Base-by-base conservation (phyloP, 306 rosid genomes). In the Acacia confusa region DNA sequence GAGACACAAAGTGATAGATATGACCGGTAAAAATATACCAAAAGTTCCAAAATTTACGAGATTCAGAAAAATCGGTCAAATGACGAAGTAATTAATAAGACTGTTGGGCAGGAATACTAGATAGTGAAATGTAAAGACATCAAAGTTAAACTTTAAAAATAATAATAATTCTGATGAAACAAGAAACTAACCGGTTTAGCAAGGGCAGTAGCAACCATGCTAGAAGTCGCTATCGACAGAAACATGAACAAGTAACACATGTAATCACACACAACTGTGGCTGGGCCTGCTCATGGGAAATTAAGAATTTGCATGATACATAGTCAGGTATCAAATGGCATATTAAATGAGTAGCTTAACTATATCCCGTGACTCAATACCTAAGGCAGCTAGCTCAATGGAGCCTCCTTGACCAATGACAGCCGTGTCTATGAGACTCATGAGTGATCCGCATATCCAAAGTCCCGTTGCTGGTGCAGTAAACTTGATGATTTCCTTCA, bases 341-440 rank as follows among this genome's bases (percentile, higher is more conserved):
- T 19, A 2, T 19, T 25, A n/a, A 44, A 52, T 15, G 64, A 47
- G 22, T 17, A 50, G 60, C 17, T 32, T 7, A 32, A 17, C 17
- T 17, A 20, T 65, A 16, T 17, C 44, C 72, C 17, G 12, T 22
- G 15, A 69, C n/a, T 20, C 52, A 80, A 52, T 85, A 91, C 98
- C 97, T 84, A 95, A 84, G 52, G 98, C 97, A 60, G 98, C 98
- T 43, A 95, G 98, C 91, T 95, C 97, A 82, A 91, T 24, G 1
- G 95, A 93, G 89, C 99, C 93, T 68, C 99, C 91, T 78, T 88
- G 97, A 47, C 97, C 99, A 43, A 95, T 87, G 53, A 95, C 92
- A 0, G 88, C 99, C 0, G 99, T 95, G 32, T 91, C 97, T 16
- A 91, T 93, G 83, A 95, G 92, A 81, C 97, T 95, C 99, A 91